Evolutionary conservation across 306 rosid species (phyloP).

Genomic region (Cicer judaicum): DNA sequence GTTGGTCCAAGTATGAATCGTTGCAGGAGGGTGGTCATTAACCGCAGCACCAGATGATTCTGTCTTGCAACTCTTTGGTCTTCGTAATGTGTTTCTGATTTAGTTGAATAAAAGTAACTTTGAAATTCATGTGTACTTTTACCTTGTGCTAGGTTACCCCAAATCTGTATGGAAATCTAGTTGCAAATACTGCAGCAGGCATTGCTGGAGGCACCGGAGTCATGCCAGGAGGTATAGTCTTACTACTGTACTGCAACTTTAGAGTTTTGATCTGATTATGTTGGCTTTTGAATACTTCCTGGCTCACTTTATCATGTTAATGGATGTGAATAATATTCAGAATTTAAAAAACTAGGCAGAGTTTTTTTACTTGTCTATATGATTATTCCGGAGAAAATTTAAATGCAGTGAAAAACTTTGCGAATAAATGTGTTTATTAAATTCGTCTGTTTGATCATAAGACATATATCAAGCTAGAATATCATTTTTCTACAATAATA

Average conservation of each 20-base stretch:
- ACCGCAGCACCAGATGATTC: slow-evolving; percentile 10
- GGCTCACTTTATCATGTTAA: background rate
- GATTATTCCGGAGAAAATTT: slow-evolving; percentile 14
- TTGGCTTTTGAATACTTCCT: slow-evolving; percentile 19
- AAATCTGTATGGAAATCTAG: slow-evolving; percentile 92
- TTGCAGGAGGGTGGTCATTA: slow-evolving; percentile 18
- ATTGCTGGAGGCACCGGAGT: slow-evolving; percentile 99
- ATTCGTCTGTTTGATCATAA: slow-evolving; percentile 1
- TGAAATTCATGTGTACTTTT: slow-evolving; percentile 40
- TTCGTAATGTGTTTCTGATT: background rate
- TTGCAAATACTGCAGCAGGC: slow-evolving; percentile 98
- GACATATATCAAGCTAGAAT: slow-evolving; percentile 17
- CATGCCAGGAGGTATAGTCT: slow-evolving; percentile 91
- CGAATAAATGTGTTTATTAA: background rate
- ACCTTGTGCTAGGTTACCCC: slow-evolving; percentile 81
- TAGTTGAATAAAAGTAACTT: background rate
- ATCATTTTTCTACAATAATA: slow-evolving; percentile 5
- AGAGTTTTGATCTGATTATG: slow-evolving; percentile 20
- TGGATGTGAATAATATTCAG: background rate
- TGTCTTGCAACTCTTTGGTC: slow-evolving; percentile 16
- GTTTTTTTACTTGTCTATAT: slow-evolving; percentile 14
- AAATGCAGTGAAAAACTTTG: slow-evolving; percentile 2
- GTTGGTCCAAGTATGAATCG: slow-evolving; percentile 12
- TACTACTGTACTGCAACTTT: slow-evolving; percentile 27
- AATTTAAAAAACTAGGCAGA: slow-evolving; percentile 16